Evolutionary conservation across 176 grass and related monocot species (phyloP).

Genomic region (Aegilops sharonensis): DNA sequence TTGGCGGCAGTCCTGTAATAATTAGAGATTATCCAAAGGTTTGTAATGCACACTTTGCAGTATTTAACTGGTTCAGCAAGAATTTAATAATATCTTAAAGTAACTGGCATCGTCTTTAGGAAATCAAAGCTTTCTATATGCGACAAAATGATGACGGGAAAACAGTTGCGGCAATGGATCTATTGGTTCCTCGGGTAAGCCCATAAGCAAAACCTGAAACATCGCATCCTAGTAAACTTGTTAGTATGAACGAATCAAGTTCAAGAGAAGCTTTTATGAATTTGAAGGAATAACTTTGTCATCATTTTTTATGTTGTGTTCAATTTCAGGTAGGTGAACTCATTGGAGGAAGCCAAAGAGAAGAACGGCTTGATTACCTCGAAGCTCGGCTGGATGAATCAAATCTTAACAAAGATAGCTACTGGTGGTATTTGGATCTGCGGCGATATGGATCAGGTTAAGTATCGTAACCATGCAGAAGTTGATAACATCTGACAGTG

Average conservation of each 20-base stretch:
- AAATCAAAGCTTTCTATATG: conserved; percentile 99
- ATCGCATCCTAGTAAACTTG: conserved; percentile 3
- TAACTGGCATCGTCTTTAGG: conserved; percentile 44
- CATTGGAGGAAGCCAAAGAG: conserved; percentile 99
- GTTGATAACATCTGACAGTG: background rate
- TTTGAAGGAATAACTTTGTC: background rate
- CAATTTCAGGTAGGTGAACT: conserved; percentile 81
- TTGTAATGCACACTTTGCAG: background rate
- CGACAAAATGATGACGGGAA: conserved; percentile 91
- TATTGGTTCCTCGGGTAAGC: conserved; percentile 90
- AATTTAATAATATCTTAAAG: conserved; percentile 5
- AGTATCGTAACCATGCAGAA: background rate
- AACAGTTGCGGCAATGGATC: conserved; percentile 96
- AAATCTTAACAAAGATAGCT: conserved; percentile 90
- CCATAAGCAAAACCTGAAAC: conserved; percentile 15
- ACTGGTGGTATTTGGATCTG: conserved; percentile 98
- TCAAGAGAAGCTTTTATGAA: conserved; percentile 6
- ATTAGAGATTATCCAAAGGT: conserved; percentile 99
- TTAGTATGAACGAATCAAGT: conserved; percentile 8
- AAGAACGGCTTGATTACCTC: conserved; percentile 91
- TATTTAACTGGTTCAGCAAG: conserved; percentile 5
- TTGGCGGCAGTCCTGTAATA: conserved; percentile 87
- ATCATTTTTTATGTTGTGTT: conserved; percentile 29
- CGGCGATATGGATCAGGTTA: conserved; percentile 91
- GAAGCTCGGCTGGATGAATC: conserved; percentile 78